Conservation (phyloP, 2,329 filamentous ascomycete species). For the Macroventuria anomochaeta region DNA sequence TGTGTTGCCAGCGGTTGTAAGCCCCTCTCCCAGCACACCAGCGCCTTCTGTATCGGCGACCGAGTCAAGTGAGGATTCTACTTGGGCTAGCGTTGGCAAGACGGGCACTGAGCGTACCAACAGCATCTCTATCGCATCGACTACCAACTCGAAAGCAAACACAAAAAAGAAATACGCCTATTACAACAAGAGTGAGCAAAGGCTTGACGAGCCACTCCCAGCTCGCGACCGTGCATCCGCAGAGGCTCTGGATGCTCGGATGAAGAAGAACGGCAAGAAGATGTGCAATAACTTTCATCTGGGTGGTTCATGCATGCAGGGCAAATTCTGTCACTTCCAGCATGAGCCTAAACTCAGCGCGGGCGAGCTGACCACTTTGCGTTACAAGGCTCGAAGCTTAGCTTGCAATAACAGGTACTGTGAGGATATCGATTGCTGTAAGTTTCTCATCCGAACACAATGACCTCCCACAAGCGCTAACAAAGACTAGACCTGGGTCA, state of each 20-base stretch:
- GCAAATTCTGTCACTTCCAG: constrained; percentile 51
- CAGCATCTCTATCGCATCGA: constrained; percentile 49
- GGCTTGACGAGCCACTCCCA: constrained; percentile 51
- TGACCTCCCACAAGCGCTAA: not conserved
- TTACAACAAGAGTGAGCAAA: constrained; percentile 52
- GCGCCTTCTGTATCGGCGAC: constrained; percentile 25
- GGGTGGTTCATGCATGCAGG: constrained; percentile 49
- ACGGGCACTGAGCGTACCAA: constrained; percentile 33
- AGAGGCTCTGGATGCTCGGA: constrained; percentile 39
- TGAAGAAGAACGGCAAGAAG: constrained; percentile 40
- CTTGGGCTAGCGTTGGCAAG: constrained; percentile 53
- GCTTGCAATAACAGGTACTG: constrained; percentile 50
- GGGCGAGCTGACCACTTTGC: constrained; percentile 50
- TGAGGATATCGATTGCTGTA: constrained; percentile 52
- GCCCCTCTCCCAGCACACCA: constrained; percentile 30
- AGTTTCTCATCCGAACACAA: constrained; percentile 10
- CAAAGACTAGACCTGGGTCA: constrained; percentile 47
- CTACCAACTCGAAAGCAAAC: constrained; percentile 23
- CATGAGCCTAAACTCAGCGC: constrained; percentile 50
- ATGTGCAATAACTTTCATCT: constrained; percentile 48
- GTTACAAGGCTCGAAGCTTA: constrained; percentile 51
- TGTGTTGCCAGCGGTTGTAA: constrained; percentile 20
- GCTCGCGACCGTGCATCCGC: constrained; percentile 33
- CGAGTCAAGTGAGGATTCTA: constrained; percentile 26
- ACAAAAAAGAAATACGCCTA: constrained; percentile 48